Percentiles rank a stretch among this genome's conserved stretches.
These are phyloP conservation scores for Ophiosphaerella narmari DNA, from an alignment of 2,329 filamentous ascomycete species.

Conservation along the genomic window DNA sequence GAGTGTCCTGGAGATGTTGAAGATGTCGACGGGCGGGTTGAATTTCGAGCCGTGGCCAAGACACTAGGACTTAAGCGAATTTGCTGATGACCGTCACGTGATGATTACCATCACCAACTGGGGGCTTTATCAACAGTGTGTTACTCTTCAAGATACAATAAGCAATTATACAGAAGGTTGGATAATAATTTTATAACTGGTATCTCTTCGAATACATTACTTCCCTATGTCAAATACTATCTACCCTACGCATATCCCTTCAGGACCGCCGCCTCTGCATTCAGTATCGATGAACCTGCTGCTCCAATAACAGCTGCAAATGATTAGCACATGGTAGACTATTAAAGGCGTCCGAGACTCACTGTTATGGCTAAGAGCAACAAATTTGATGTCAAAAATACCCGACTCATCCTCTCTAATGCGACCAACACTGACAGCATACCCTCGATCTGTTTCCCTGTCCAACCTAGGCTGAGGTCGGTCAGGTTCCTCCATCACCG, in stretches of 20 bases:
- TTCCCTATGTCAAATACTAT: background rate
- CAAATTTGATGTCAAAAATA: conserved; percentile 94
- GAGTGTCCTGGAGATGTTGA: conserved; percentile 31
- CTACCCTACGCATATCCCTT: conserved; percentile 70
- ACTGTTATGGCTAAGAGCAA: conserved; percentile 85
- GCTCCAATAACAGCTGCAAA: conserved; percentile 80
- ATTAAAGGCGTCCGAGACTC: conserved; percentile 42
- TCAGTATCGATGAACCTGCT: conserved; percentile 93
- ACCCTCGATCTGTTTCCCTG: conserved; percentile 81
- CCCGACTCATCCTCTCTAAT: conserved; percentile 84
- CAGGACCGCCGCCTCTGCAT: conserved; percentile 88
- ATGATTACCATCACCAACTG: no score
- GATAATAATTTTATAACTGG: no score
- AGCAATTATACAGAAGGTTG: no score
- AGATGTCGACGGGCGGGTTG: no score
- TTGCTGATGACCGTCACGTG: no score
- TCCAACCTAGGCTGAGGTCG: conserved; percentile 90
- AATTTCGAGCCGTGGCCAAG: no score
- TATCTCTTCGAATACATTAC: background rate
- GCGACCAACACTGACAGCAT: conserved; percentile 88
- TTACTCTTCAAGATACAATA: no score
- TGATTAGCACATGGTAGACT: conserved; percentile 19
- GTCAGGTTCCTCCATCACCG: conserved; percentile 87
- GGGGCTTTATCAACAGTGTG: no score
- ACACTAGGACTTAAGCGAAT: no score